Evolutionary conservation across 441 rosid genomes (phyloP), one percentile per base, ranked within the genome.

Genomic region (Geranium incanum): DNA sequence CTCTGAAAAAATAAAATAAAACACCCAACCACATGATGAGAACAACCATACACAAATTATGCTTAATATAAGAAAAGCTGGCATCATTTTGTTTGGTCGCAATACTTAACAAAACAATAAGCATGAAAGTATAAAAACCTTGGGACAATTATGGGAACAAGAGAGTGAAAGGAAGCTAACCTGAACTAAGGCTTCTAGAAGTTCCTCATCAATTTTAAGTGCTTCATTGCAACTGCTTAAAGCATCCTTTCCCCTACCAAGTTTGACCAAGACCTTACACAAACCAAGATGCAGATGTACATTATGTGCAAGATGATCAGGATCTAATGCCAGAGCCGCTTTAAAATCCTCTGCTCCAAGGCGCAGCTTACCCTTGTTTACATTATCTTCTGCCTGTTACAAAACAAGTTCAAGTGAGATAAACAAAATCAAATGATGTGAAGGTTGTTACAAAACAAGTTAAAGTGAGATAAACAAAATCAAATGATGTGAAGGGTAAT

Each of bases 191-290:
- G 98, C 98, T 77, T 95, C 96, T 57, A 76, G 83, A 65, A 92
- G 90, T 71, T 95, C 95, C 77, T 70, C 85, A 71, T 95, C 93
- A 8, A 92, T 88, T 74, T 86, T 78, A 62, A 92, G 96, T 19
- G 91, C 98, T 74, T 92, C 92, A 60, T 68, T 81, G 78, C 99
- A 95, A 76, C 93, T 90, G 71, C 74, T 80, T 79, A 95, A 74
- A 73, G 96, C 98, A 50, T 95, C 98, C 77, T 89, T 89, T 19
- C 98, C 99, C 77, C 97, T 84, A 55, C 96, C 99, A 72, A 95
- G 97, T 84, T 89, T 92, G 75, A 90, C 97, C 79, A 87, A 81
- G 70, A 87, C 85, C 79, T 89, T 90, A 76, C 99, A 95, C 78
- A 95, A 81, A 75, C 98, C 99, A 75, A 95, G 91, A 82, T 92